Conservation (phyloP, 257 asterid species). For the Solanum piurae region DNA sequence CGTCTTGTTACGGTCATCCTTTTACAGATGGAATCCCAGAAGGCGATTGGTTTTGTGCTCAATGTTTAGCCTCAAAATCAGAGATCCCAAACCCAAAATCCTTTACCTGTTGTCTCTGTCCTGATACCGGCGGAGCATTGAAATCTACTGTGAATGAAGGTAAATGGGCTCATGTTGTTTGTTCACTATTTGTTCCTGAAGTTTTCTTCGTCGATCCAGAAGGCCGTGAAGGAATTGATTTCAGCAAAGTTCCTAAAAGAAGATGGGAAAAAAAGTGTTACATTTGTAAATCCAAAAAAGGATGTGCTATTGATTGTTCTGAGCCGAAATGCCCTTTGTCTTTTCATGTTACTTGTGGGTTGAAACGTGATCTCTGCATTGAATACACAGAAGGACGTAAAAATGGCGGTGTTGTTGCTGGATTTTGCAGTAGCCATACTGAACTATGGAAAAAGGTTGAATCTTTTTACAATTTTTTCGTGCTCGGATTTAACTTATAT, state of each 20-base stretch:
- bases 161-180: constrained; percentile 78
- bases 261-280: constrained; percentile 61
- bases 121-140: constrained; percentile 53
- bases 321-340: constrained; percentile 56
- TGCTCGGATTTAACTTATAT: neutral
- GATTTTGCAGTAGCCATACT: constrained; percentile 61
- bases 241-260: constrained; percentile 33
- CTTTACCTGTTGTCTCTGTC: constrained; percentile 63
- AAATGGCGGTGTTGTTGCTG: constrained; percentile 56
- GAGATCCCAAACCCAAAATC: neutral
- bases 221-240: constrained; percentile 60
- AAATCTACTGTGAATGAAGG: constrained; percentile 52
- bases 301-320: constrained; percentile 77
- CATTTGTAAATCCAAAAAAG: constrained; percentile 36
- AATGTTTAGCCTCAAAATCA: constrained; percentile 29
- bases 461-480: neutral
- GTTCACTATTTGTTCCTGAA: constrained; percentile 75
- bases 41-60: constrained; percentile 84
- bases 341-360: constrained; percentile 76
- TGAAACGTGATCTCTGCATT: constrained; percentile 48
- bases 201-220: constrained; percentile 53
- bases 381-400: constrained; percentile 59
- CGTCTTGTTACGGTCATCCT: constrained; percentile 75
- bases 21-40: constrained; percentile 53
- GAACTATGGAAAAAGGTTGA: constrained; percentile 75